phyloP scores from a whole-genome alignment of 169 alveolate genomes.

The Plasmodium coatneyi region DNA sequence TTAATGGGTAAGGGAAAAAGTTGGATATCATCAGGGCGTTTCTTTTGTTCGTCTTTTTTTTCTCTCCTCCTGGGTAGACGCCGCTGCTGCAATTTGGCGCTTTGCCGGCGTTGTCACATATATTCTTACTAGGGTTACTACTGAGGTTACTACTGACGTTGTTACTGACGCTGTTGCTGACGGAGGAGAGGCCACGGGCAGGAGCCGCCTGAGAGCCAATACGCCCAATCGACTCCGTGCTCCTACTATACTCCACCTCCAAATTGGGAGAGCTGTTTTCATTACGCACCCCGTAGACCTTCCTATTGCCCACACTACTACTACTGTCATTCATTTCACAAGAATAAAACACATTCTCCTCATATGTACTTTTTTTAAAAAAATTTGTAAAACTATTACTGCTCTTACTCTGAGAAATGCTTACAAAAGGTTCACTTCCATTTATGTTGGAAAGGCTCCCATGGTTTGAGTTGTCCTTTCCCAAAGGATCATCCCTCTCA shows the following conservation, averaged over 20 bases:
- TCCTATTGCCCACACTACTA: background rate
- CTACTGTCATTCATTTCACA: constrained; percentile 31
- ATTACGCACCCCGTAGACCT: background rate
- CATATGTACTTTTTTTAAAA: constrained; percentile 8
- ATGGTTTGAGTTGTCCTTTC: background rate
- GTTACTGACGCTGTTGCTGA: background rate
- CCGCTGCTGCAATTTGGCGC: background rate
- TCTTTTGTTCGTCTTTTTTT: background rate
- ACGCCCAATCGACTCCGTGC: background rate
- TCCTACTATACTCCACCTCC: constrained; percentile 3
- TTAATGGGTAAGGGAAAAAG: constrained; percentile 65
- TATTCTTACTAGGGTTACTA: background rate
- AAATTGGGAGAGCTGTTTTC: background rate
- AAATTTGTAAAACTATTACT: background rate
- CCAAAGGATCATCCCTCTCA: constrained; percentile 3
- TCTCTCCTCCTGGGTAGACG: background rate
- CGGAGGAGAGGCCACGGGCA: background rate
- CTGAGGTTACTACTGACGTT: background rate
- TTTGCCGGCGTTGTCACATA: background rate
- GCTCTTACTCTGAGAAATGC: background rate
- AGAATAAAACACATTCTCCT: constrained; percentile 15
- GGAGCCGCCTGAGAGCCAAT: background rate
- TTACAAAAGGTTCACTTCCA: background rate
- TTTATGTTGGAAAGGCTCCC: background rate
- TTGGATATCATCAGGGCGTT: constrained; percentile 15